Evolutionary conservation across 768 basidiomycete species (phyloP), one percentile per base, ranked within the genome.

Genomic region (Brasilioporus rufonigricans): DNA sequence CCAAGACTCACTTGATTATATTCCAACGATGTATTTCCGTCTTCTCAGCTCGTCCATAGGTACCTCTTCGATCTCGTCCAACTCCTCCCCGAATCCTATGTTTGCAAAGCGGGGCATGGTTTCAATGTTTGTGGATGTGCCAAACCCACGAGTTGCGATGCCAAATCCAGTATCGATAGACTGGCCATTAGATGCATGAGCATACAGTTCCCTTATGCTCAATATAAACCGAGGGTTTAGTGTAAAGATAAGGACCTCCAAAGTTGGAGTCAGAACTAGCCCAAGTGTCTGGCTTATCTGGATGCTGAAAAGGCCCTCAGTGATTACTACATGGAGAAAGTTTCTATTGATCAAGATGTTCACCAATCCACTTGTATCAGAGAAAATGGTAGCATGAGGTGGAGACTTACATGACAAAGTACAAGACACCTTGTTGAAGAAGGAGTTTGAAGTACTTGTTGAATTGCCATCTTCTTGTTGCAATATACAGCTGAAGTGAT

Each of bases 381-480:
- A 11, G 3, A 14, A n/a, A 16, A 6, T 4, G 16, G 23, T 35
- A 11, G 19, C 2, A 44, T 11, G 3, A 6, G 0, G 5, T n/a
- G n/a, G 18, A 21, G 12, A 55, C 47, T 9, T 27, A 61, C 60
- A 56, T 26, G 12, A 50, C 0, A 14, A 61, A 61, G 26, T 61
- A 61, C 1, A 59, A 1, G 16, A 60, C 21, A 7, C 60, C 58
- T 27, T 61, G 50, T 7, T 41, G 18, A 23, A 47, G 29, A 11
- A 61, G 35, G 3, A 61, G 53, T 9, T 32, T n/a, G 13, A 61
- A 11, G 35, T 55, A 60, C n/a, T 23, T 26, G 21, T 61, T 60
- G 19, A 45, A 29, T 5, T 52, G 46, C 60, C 57, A 61, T 39
- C 5, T 38, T 21, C 7, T 32, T 9, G 44, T 51, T 6, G 4